A percentile compares a stretch with the other conserved stretches of the same genome.
Conservation (phyloP, 2,329 filamentous ascomycete species). For the Fusarium dimerum region DNA sequence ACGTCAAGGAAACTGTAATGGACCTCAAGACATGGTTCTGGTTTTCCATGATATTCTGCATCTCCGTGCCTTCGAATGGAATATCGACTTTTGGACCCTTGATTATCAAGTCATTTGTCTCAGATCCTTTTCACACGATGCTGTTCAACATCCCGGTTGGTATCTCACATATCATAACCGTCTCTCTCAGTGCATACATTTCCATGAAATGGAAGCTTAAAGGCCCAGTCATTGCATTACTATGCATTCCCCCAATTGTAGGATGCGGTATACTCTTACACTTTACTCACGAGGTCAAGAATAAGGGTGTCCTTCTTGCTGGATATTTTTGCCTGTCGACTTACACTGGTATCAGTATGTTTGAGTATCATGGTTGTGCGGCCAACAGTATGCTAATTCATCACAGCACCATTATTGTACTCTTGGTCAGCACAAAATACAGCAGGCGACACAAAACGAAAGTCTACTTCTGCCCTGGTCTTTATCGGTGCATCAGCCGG, state of each 20-base stretch:
- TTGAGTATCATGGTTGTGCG: slow-evolving; percentile 24
- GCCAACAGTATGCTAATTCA: slow-evolving; percentile 25
- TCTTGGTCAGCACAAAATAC: slow-evolving; percentile 65
- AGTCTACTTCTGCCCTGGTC: slow-evolving; percentile 63
- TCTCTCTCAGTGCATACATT: slow-evolving; percentile 56
- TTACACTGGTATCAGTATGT: slow-evolving; percentile 47
- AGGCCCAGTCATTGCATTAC: slow-evolving; percentile 53
- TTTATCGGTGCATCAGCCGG: slow-evolving; percentile 67
- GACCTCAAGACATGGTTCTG: slow-evolving; percentile 64
- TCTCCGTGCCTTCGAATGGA: slow-evolving; percentile 59
- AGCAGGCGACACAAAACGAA: slow-evolving; percentile 70
- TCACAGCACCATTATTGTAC: slow-evolving; percentile 55
- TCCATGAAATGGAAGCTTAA: slow-evolving; percentile 59
- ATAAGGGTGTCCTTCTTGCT: slow-evolving; percentile 52
- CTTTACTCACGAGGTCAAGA: slow-evolving; percentile 45
- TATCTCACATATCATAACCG: slow-evolving; percentile 59
- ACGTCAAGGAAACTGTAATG: slow-evolving; percentile 53
- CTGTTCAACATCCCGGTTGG: slow-evolving; percentile 64
- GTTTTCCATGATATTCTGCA: slow-evolving; percentile 55
- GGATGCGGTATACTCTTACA: slow-evolving; percentile 56
- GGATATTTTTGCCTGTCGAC: slow-evolving; percentile 62
- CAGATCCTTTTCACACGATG: slow-evolving; percentile 56
- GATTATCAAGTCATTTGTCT: slow-evolving; percentile 61
- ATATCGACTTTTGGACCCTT: slow-evolving; percentile 60
- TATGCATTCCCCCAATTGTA: slow-evolving; percentile 59